These are phyloP conservation scores for Beauveria sp. DNA, from an alignment of 2,329 filamentous ascomycete genomes.

Conservation along the genomic window DNA sequence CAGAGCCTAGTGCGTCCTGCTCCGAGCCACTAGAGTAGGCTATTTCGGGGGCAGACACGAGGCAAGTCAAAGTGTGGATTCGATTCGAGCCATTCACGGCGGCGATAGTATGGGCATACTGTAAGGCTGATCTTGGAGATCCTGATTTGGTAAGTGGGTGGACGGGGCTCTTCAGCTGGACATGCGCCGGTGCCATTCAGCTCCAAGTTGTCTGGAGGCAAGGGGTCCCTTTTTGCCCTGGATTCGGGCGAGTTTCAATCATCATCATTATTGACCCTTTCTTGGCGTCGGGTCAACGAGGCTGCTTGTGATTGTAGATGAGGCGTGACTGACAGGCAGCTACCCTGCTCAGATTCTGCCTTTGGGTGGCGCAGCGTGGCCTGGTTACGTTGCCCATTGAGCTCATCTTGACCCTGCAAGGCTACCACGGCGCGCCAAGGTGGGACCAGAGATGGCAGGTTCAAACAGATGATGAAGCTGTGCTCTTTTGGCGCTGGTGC, in stretches of 20 bases:
- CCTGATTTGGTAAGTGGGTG: constrained; percentile 1
- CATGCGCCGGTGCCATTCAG: neutral
- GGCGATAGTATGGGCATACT: constrained; percentile 6
- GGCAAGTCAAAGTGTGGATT: neutral
- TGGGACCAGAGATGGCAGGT: neutral
- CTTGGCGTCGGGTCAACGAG: neutral
- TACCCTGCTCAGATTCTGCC: neutral
- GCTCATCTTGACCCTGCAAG: neutral
- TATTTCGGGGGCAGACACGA: constrained; percentile 8
- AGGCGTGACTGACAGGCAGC: neutral
- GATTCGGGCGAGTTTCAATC: neutral
- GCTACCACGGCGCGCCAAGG: constrained; percentile 5
- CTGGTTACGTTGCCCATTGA: constrained; percentile 2
- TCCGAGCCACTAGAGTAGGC: neutral
- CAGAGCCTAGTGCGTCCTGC: neutral
- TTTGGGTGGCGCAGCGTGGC: constrained; percentile 3
- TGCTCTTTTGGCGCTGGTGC: neutral
- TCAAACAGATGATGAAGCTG: neutral
- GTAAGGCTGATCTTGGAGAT: constrained; percentile 9
- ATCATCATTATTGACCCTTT: neutral
- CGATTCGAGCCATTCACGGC: neutral
- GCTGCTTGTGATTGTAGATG: neutral
- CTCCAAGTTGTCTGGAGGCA: neutral
- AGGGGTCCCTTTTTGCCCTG: neutral
- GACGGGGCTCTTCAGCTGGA: constrained; percentile 4